phyloP scores from a whole-genome alignment of 2,329 filamentous ascomycete genomes.

The Alternaria longipes region DNA sequence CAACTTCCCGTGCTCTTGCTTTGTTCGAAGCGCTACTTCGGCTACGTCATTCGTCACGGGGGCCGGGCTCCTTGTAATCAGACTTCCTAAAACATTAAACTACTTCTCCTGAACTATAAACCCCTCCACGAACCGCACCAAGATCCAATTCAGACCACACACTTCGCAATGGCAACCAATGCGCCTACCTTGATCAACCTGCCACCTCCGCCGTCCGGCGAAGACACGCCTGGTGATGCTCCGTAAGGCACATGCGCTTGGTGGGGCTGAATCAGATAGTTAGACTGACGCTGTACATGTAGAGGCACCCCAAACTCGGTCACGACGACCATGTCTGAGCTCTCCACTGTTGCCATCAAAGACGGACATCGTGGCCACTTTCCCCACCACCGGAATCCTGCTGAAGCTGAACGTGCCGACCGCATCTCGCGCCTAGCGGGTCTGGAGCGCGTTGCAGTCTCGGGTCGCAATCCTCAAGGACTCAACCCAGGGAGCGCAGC shows the following conservation, averaged over 20 bases:
- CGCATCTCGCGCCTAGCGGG: slow-evolving; percentile 94
- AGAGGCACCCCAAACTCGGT: slow-evolving; percentile 94
- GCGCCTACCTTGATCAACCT: slow-evolving; percentile 82
- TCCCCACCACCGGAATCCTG: slow-evolving; percentile 70
- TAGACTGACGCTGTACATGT: slow-evolving; percentile 25
- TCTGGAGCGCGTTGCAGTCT: slow-evolving; percentile 85
- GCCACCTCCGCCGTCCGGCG: slow-evolving; percentile 81
- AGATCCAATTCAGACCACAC: neutral
- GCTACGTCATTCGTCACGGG: slow-evolving; percentile 22
- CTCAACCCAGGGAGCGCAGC: slow-evolving; percentile 57
- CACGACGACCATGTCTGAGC: slow-evolving; percentile 87
- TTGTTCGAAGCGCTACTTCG: neutral
- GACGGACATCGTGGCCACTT: slow-evolving; percentile 90
- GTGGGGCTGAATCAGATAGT: slow-evolving; percentile 15
- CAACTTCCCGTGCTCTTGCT: slow-evolving; percentile 3
- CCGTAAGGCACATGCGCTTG: slow-evolving; percentile 68
- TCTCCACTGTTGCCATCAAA: slow-evolving; percentile 95
- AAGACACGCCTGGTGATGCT: slow-evolving; percentile 87
- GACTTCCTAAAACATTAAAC: slow-evolving; percentile 10
- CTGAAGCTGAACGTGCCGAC: slow-evolving; percentile 91
- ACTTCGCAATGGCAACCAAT: slow-evolving; percentile 42
- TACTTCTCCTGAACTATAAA: slow-evolving; percentile 17
- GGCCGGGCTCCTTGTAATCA: slow-evolving; percentile 4
- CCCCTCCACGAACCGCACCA: slow-evolving; percentile 8
- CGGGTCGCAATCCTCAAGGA: slow-evolving; percentile 63